A percentile compares a stretch with the other conserved stretches of the same genome.
Evolutionary conservation across 345 rosid genomes (phyloP).

Genomic region (Gossypium turneri): DNA sequence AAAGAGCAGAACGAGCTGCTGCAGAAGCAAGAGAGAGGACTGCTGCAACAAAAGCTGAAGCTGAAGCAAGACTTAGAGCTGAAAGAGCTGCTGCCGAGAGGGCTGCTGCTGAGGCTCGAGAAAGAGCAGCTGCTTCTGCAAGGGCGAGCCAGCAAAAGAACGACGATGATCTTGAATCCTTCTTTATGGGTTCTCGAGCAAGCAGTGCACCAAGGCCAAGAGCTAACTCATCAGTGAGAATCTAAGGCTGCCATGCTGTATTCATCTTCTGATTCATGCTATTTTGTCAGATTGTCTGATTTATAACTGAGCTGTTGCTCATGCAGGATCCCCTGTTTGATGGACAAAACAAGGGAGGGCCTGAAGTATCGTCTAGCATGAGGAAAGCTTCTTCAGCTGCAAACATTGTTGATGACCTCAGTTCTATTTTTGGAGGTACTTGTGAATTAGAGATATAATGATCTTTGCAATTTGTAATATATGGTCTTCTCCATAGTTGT

Average conservation of each 20-base stretch:
- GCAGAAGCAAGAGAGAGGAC: constrained; percentile 81
- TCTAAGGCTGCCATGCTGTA: constrained; percentile 17
- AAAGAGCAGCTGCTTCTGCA: constrained; percentile 59
- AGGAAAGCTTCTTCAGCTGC: constrained; percentile 76
- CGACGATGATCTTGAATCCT: constrained; percentile 80
- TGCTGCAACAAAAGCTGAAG: constrained; percentile 42
- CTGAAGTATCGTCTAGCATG: constrained; percentile 59
- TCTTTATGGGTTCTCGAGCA: constrained; percentile 67
- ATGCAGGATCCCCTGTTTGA: constrained; percentile 77
- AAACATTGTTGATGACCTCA: constrained; percentile 74
- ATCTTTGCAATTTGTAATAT: background rate
- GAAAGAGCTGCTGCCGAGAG: constrained; percentile 87
- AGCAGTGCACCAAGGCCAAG: constrained; percentile 88
- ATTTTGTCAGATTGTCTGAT: background rate
- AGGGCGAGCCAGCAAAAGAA: constrained; percentile 62
- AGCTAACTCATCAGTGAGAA: constrained; percentile 58
- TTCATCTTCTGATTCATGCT: constrained; percentile 6
- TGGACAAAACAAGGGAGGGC: constrained; percentile 61
- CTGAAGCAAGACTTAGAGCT: constrained; percentile 51
- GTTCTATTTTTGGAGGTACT: constrained; percentile 89
- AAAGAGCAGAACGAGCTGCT: constrained; percentile 81
- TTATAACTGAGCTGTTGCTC: constrained; percentile 13
- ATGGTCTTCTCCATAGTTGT: constrained; percentile 3
- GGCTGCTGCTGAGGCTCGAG: constrained; percentile 65
- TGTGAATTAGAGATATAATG: constrained; percentile 3